Evolutionary conservation across 225 moss, liverwort and hornwort species (phyloP).

Genomic region (Pseudoscleropodium purum): DNA sequence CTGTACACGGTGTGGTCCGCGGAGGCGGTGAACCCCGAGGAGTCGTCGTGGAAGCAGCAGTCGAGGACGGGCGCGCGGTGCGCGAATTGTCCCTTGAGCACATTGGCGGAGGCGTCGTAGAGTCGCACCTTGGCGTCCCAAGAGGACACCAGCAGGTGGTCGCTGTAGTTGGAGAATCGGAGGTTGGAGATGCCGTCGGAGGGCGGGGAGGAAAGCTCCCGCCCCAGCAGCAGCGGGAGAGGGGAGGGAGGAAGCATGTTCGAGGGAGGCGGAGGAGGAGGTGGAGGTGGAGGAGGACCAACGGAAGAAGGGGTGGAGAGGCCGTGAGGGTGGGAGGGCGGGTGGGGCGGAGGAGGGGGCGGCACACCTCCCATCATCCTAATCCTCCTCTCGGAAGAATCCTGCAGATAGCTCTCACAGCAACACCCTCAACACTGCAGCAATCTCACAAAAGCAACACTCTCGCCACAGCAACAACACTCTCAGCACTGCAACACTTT

Average conservation of each 20-base stretch:
- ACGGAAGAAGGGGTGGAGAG: not conserved
- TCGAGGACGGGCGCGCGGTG: constrained; percentile 90
- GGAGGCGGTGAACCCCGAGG: constrained; percentile 89
- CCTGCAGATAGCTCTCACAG: not conserved
- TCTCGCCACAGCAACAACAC: not conserved
- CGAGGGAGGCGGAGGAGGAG: not conserved
- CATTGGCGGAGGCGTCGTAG: constrained; percentile 90
- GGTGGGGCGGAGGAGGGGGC: constrained; percentile 27
- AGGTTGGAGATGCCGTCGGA: constrained; percentile 89
- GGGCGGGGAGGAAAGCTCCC: constrained; percentile 80
- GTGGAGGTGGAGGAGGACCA: not conserved
- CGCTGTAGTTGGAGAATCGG: constrained; percentile 93
- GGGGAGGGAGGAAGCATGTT: not conserved
- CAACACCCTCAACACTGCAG: not conserved
- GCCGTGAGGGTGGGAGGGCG: not conserved
- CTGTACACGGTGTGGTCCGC: constrained; percentile 69
- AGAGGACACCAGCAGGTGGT: constrained; percentile 87
- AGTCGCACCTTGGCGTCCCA: constrained; percentile 93
- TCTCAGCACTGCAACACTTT: too few species aligned
- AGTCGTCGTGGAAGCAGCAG: constrained; percentile 98
- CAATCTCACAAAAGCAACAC: not conserved
- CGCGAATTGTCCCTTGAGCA: constrained; percentile 79
- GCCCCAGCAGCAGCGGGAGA: constrained; percentile 23
- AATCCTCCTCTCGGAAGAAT: not conserved
- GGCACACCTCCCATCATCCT: constrained; percentile 42